Percentiles rank a stretch among this genome's conserved stretches.
phyloP scores from a whole-genome alignment of 2,329 filamentous ascomycete species.

The Rhinocladiella similis region DNA sequence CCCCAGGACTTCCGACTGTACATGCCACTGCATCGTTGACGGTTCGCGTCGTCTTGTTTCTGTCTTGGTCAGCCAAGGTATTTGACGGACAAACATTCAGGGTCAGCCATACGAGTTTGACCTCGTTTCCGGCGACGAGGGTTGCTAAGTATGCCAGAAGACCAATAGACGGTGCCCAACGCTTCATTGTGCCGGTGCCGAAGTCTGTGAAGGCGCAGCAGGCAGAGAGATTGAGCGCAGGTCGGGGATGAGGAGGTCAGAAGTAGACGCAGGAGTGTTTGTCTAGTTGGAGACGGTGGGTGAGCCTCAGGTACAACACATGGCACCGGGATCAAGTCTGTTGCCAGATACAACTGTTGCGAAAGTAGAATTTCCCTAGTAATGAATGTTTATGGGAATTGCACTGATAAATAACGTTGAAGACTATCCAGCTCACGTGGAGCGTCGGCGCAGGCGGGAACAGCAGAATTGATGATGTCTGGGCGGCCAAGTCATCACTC shows the following conservation, averaged over 20 bases:
- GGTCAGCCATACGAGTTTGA: conserved; percentile 42
- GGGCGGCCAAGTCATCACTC: neutral
- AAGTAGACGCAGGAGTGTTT: neutral
- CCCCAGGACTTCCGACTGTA: conserved; percentile 89
- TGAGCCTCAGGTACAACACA: too few relatives aligned
- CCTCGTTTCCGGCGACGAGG: conserved; percentile 45
- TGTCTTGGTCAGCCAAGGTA: conserved; percentile 38
- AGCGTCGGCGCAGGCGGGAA: neutral
- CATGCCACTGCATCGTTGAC: conserved; percentile 89
- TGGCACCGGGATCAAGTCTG: too few relatives aligned
- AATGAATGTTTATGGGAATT: too few relatives aligned
- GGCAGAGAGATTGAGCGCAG: neutral
- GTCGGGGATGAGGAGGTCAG: neutral
- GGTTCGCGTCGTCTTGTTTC: conserved; percentile 74
- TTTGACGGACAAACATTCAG: neutral
- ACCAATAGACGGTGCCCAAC: conserved; percentile 27
- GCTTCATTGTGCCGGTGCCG: conserved; percentile 19
- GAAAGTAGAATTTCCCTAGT: too few relatives aligned
- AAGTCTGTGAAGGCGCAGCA: neutral
- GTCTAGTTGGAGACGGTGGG: too few relatives aligned
- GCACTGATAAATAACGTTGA: too few relatives aligned
- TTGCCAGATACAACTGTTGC: too few relatives aligned
- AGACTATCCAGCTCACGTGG: too few relatives aligned
- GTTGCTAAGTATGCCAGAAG: conserved; percentile 25
- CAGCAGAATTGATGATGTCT: too few relatives aligned